Conservation (phyloP, 2,329 filamentous ascomycete genomes). For the Fusarium sp. region DNA sequence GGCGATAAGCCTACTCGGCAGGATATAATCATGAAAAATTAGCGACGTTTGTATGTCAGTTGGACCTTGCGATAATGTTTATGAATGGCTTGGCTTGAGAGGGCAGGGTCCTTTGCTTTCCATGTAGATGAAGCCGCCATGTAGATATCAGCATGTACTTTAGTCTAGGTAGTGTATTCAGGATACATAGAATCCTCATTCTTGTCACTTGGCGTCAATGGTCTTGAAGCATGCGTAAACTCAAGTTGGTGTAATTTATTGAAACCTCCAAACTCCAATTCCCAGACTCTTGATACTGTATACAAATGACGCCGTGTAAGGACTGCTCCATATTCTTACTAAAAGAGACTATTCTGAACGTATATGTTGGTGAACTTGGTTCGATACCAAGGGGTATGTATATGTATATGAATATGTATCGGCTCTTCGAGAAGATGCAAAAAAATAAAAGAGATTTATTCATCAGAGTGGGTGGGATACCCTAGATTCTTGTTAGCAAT, state of each 20-base stretch:
- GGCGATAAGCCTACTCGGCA: slow-evolving; percentile 18
- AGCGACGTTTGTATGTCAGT: neutral
- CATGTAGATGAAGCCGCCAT: neutral
- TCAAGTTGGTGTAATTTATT: neutral
- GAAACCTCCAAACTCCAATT: neutral
- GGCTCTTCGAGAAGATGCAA: neutral
- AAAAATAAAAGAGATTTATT: neutral
- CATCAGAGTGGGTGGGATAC: slow-evolving; percentile 32
- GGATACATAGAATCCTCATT: neutral
- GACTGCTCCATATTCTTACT: neutral
- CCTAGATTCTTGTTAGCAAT: slow-evolving; percentile 27
- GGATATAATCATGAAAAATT: slow-evolving; percentile 6
- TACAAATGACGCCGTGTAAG: neutral
- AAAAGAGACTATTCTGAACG: neutral
- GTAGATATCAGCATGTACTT: neutral
- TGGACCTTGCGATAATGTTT: neutral
- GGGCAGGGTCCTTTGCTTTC: neutral
- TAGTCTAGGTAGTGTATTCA: neutral
- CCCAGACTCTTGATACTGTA: neutral
- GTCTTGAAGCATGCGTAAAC: neutral
- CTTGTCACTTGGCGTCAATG: neutral
- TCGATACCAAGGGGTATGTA: neutral
- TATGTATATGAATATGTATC: neutral
- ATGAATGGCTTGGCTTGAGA: neutral
- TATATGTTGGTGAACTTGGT: neutral